These are phyloP conservation scores for Hippophae tibetana DNA, from an alignment of 306 rosid species.

Conservation along the genomic window DNA sequence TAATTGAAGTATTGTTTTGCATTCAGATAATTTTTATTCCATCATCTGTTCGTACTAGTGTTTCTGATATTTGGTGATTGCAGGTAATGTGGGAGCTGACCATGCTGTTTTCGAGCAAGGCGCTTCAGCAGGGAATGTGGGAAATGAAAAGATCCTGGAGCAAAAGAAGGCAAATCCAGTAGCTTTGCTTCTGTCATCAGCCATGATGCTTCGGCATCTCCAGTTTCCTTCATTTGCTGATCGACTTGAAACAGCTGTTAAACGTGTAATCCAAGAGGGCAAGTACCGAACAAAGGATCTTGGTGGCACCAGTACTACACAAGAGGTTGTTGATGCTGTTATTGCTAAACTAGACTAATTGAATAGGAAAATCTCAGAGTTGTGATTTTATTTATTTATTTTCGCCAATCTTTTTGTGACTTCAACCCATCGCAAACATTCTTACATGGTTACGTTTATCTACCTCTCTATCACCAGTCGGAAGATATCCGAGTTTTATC, in stretches of 20 bases:
- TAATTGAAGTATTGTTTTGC: no score
- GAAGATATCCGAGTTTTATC: no score
- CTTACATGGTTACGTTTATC: no score
- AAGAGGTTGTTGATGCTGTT: constrained; percentile 77
- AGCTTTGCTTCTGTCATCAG: constrained; percentile 81
- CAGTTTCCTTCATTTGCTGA: constrained; percentile 91
- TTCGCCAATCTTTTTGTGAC: no score
- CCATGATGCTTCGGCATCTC: constrained; percentile 97
- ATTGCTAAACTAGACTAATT: constrained; percentile 52
- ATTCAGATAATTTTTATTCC: no score
- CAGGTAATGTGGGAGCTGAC: constrained; percentile 93
- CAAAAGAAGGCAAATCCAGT: constrained; percentile 83
- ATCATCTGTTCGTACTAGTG: neutral
- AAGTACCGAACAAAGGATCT: constrained; percentile 69
- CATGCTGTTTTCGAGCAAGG: constrained; percentile 96
- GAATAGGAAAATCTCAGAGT: no score
- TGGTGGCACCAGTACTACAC: constrained; percentile 73
- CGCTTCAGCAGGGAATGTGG: constrained; percentile 93
- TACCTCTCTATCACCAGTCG: no score
- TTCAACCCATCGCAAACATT: no score
- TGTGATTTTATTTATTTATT: no score
- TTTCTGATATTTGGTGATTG: constrained; percentile 13
- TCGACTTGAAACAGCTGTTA: constrained; percentile 72
- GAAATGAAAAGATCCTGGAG: constrained; percentile 44
- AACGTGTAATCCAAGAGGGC: constrained; percentile 63